Conservation (phyloP, 2,329 filamentous ascomycete species). For the Claviceps digitariae region DNA sequence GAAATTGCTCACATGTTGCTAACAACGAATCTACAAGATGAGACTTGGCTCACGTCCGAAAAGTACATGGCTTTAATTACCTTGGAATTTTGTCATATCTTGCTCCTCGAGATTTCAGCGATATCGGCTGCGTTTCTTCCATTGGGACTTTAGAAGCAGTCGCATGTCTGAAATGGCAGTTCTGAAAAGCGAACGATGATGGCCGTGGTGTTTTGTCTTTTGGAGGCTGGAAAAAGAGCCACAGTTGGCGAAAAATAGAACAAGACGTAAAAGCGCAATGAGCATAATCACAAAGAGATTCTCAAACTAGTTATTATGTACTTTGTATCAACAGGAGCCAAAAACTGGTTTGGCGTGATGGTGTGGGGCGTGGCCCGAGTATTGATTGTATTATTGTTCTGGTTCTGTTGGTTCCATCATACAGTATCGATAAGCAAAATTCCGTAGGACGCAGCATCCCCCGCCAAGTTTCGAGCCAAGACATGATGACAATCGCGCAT, state of each 20-base stretch:
- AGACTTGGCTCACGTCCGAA: not conserved
- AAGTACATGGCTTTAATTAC: too few species aligned
- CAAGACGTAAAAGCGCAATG: not conserved
- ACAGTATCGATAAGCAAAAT: slow-evolving; percentile 4
- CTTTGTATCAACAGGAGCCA: too few species aligned
- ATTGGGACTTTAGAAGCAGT: not conserved
- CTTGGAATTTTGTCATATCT: not conserved
- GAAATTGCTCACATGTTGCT: not conserved
- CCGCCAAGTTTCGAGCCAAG: not conserved
- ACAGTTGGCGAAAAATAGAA: not conserved
- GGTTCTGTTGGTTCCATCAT: not conserved
- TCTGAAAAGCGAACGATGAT: too few species aligned
- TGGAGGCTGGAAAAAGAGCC: not conserved
- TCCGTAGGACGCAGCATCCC: not conserved
- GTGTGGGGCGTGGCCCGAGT: too few species aligned
- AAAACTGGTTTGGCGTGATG: not conserved
- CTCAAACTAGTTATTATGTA: not conserved
- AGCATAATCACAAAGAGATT: not conserved
- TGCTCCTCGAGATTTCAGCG: not conserved
- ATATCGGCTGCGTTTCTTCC: not conserved
- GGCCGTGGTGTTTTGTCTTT: not conserved
- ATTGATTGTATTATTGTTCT: not conserved
- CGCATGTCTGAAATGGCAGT: not conserved
- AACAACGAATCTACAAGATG: not conserved
- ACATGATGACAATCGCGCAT: not conserved